Conservation (phyloP, 768 basidiomycete genomes). For the Pilatotrama ljubarskyi region DNA sequence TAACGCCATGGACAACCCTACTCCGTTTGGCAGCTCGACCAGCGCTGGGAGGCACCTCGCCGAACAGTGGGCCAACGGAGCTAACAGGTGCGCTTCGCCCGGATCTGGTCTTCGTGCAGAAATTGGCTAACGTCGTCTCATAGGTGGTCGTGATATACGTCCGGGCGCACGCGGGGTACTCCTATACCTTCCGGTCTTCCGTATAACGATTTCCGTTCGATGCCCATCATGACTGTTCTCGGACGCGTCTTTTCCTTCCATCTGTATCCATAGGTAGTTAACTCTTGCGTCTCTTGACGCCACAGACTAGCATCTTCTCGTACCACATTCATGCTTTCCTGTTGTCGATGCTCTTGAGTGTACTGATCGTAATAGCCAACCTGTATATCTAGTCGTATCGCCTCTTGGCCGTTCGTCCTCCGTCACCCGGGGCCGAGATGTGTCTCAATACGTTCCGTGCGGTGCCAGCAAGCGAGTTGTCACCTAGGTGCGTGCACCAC, state of each 20-base stretch:
- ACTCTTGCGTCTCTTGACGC: neutral
- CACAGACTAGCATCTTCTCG: neutral
- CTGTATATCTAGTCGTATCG: too few species aligned
- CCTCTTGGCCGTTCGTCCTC: too few species aligned
- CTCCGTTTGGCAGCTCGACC: neutral
- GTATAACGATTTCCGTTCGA: too few species aligned
- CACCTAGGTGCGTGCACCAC: neutral
- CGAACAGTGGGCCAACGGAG: constrained; percentile 10
- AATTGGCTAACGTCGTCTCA: neutral
- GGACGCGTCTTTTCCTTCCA: too few species aligned
- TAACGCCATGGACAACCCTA: neutral
- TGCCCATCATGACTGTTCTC: too few species aligned
- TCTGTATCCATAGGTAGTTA: too few species aligned
- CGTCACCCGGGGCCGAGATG: too few species aligned
- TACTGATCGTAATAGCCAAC: neutral
- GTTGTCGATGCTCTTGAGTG: neutral
- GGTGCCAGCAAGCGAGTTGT: too few species aligned
- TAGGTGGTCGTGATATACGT: neutral
- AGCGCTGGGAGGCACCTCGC: neutral
- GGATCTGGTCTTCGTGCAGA: neutral
- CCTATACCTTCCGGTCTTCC: too few species aligned
- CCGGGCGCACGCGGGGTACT: too few species aligned
- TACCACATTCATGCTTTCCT: neutral
- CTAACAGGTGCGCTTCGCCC: neutral
- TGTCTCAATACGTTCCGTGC: too few species aligned